Conservation (phyloP, 805 yeast genomes). For the Candida morakotiae region DNA sequence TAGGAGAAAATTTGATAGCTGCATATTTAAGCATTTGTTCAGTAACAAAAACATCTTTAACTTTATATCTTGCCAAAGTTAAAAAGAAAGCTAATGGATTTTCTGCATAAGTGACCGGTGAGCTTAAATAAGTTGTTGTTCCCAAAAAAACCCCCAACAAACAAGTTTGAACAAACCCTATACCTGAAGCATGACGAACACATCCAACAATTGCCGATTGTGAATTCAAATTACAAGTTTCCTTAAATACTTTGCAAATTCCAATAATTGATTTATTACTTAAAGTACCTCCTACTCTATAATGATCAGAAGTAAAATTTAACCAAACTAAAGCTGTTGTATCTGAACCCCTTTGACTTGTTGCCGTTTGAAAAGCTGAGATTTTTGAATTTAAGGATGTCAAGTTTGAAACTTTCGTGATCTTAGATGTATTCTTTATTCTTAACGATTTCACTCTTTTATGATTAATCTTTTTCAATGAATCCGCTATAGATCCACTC, state of each 20-base stretch:
- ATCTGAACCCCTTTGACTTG: conserved; percentile 34
- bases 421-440: conserved; percentile 63
- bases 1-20: conserved; percentile 53
- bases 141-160: conserved; percentile 85
- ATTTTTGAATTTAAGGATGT: conserved; percentile 43
- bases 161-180: conserved; percentile 86
- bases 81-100: conserved; percentile 71
- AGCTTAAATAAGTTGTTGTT: conserved; percentile 73
- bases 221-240: conserved; percentile 80
- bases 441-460: conserved; percentile 41
- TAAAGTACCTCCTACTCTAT: conserved; percentile 52
- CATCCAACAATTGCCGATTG: conserved; percentile 77
- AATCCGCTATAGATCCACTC: conserved; percentile 59
- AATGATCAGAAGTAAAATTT: conserved; percentile 68
- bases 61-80: conserved; percentile 68
- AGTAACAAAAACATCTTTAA: conserved; percentile 82
- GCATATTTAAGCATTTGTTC: conserved; percentile 81
- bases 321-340: conserved; percentile 62
- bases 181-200: conserved; percentile 76
- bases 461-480: conserved; percentile 46
- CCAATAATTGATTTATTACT: conserved; percentile 66
- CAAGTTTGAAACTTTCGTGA: conserved; percentile 36
- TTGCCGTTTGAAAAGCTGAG: conserved; percentile 38
- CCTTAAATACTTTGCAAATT: conserved; percentile 84
- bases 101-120: conserved; percentile 72